Evolutionary conservation across 148 eudicot species (phyloP).

Genomic region (Rhododendron kiyosumense): DNA sequence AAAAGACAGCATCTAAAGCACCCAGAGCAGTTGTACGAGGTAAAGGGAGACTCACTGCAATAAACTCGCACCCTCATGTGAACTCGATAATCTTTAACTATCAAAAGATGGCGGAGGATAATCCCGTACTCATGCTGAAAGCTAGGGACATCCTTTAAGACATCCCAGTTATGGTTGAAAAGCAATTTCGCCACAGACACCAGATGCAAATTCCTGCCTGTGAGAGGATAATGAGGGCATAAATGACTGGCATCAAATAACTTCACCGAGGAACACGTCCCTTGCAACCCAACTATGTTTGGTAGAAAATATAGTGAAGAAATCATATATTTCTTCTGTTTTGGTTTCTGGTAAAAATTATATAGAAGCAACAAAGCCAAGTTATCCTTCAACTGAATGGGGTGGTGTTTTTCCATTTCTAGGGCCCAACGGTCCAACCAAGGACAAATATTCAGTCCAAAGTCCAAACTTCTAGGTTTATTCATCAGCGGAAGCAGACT

Average conservation of each 20-base stretch:
- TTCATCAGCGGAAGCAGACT: not conserved
- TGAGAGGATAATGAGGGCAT: conserved; percentile 11
- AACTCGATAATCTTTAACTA: conserved; percentile 57
- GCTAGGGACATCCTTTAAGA: conserved; percentile 70
- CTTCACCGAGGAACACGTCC: not conserved
- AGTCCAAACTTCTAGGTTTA: not conserved
- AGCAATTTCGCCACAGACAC: conserved; percentile 66
- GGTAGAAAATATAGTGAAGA: not conserved
- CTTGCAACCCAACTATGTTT: not conserved
- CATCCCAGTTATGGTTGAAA: conserved; percentile 72
- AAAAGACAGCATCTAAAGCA: not conserved
- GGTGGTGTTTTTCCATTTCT: not conserved
- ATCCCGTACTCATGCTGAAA: conserved; percentile 85
- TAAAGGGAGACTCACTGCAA: conserved; percentile 50
- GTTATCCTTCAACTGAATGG: not conserved
- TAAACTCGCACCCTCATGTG: conserved; percentile 73
- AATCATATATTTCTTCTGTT: not conserved
- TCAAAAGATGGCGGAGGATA: conserved; percentile 71
- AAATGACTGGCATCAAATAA: not conserved
- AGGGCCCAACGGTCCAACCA: not conserved
- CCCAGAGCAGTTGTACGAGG: not conserved
- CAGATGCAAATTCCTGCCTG: conserved; percentile 58
- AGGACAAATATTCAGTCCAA: not conserved
- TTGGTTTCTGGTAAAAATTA: not conserved
- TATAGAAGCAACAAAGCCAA: not conserved